Conservation (phyloP, 176 grass and related monocot species). For the Carex pumila region DNA sequence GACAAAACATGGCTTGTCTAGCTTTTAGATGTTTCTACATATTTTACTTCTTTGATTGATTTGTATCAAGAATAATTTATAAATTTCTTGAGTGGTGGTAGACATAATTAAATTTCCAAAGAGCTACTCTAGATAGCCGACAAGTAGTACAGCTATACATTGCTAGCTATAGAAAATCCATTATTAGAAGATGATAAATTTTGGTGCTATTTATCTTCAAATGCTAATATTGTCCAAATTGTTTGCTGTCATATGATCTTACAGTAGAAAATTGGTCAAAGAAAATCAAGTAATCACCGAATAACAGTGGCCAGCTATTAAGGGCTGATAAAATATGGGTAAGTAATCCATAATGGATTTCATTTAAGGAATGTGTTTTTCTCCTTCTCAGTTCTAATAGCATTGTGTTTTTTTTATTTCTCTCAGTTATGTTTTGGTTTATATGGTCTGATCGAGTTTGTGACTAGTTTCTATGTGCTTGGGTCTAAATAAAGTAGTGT, state of each 20-base stretch:
- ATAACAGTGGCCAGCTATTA: not conserved
- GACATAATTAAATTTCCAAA: not conserved
- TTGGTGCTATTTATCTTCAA: not conserved
- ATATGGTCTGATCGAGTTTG: not conserved
- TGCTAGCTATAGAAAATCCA: not conserved
- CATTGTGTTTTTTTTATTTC: not conserved
- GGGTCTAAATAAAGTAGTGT: not conserved
- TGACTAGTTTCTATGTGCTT: not conserved
- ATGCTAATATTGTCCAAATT: not conserved
- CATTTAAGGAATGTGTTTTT: not conserved
- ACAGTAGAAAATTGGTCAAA: not conserved
- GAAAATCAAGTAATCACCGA: not conserved
- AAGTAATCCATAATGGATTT: not conserved
- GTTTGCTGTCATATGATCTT: not conserved
- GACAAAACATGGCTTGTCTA: not conserved
- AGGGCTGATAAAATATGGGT: not conserved
- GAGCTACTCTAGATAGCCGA: not conserved
- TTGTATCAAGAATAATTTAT: not conserved
- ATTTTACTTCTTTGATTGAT: not conserved
- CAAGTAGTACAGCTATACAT: not conserved
- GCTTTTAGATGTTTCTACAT: not conserved
- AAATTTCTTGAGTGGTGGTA: not conserved
- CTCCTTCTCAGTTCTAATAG: not conserved
- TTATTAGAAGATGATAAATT: not conserved
- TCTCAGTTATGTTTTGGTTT: not conserved